phyloP scores from a whole-genome alignment of 1,139 yeast species.

The Fermentozyma sake region DNA sequence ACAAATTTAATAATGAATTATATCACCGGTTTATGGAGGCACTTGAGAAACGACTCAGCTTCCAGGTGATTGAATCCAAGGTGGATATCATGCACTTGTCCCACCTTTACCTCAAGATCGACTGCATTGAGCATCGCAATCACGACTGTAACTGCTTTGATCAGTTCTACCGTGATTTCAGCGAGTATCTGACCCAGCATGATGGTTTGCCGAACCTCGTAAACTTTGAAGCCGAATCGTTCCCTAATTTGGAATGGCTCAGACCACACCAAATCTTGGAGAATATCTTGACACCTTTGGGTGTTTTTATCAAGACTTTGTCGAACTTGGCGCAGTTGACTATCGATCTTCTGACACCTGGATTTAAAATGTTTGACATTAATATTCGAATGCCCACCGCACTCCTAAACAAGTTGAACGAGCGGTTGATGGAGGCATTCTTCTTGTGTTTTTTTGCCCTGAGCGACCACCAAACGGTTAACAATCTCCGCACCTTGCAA shows the following conservation, averaged over 20 bases:
- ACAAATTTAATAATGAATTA: too few relatives aligned
- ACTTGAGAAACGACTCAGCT: slow-evolving; percentile 20
- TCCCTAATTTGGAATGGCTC: slow-evolving; percentile 37
- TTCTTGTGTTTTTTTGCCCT: slow-evolving; percentile 22
- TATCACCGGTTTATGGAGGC: slow-evolving; percentile 9
- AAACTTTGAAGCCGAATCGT: slow-evolving; percentile 30
- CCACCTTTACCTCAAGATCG: slow-evolving; percentile 28
- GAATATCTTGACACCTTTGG: slow-evolving; percentile 29
- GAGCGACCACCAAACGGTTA: slow-evolving; percentile 3
- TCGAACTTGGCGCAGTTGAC: slow-evolving; percentile 19
- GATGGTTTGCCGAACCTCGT: slow-evolving; percentile 29
- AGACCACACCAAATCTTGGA: slow-evolving; percentile 36
- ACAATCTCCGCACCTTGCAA: slow-evolving; percentile 24
- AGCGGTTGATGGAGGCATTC: slow-evolving; percentile 34
- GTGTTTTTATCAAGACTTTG: slow-evolving; percentile 25
- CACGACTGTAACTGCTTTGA: slow-evolving; percentile 28
- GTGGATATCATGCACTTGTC: slow-evolving; percentile 21
- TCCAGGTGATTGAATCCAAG: slow-evolving; percentile 20
- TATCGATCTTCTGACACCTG: slow-evolving; percentile 35
- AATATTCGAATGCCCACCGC: slow-evolving; percentile 27
- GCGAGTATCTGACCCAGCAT: slow-evolving; percentile 16
- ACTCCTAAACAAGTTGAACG: slow-evolving; percentile 30
- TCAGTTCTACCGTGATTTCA: slow-evolving; percentile 26
- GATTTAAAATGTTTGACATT: slow-evolving; percentile 37
- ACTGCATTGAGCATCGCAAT: slow-evolving; percentile 27